Evolutionary conservation across 345 rosid genomes (phyloP), one percentile per base, ranked within the genome.

Genomic region (Arabidopsis thaliana): DNA sequence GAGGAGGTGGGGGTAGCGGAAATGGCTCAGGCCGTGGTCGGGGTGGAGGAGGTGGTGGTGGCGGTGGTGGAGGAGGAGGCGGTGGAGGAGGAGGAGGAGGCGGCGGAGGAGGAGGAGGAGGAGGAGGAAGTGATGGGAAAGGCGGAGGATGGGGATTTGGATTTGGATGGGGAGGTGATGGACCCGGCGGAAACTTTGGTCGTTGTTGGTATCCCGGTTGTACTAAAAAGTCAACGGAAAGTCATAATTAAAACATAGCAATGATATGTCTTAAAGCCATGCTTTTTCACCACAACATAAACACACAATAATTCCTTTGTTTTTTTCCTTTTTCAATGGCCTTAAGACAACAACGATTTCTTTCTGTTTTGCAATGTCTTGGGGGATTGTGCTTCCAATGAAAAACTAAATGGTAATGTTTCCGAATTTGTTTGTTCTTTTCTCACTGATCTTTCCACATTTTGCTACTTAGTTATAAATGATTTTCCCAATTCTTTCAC

Each of bases 151-250:
- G 83, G 7, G 78, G 87, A 0, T 78, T 82, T 1, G 80, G 78
- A 1, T 63, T 80, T 0, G 84, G 87, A 13, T 73, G 85, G 5
- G 85, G 86, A 2, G 83, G 6, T 78, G 83, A 0, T 3, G 79
- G 81, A 2, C 79, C 86, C 12, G 80, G 83, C 45, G 75, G 78
- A n/a, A 65, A 76, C 65, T 64, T 77, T 2, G 89, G 85, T 64
- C 52, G 67, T 30, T 84, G 89, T 50, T 84, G 87, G 84, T 51
- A 51, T 72, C 85, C 88, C 83, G 91, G 89, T 50, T 83, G 96
- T 33, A 78, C 78, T 42, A 80, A 38, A 58, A 77, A 14, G 48
- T 76, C 71, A 64, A 55, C 46, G 56, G 66, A 44, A 41, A 74
- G 32, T 60, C 74, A 60, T 67, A 60, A 51, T 7, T 76, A 68